A percentile compares a stretch with the other conserved stretches of the same genome.
These are phyloP conservation scores for Magnaporthiopsis poae DNA, from an alignment of 2,329 filamentous ascomycete species.

Conservation along the genomic window DNA sequence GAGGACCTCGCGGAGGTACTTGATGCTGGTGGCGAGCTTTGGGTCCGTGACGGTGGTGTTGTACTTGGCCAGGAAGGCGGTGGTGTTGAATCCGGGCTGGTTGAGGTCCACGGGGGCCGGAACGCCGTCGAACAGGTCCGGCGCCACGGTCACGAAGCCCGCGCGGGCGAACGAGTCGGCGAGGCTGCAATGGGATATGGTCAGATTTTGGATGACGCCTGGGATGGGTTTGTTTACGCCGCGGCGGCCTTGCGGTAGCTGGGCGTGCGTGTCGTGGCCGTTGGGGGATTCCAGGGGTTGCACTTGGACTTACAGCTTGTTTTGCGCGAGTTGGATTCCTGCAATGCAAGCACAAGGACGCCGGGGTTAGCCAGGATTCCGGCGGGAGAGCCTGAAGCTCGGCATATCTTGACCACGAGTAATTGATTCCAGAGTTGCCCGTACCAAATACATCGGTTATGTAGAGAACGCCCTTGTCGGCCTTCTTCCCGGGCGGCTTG, in stretches of 20 bases:
- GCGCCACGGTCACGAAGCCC: conserved; percentile 55
- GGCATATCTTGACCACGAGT: not conserved
- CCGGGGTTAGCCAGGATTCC: not conserved
- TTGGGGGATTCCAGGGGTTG: not conserved
- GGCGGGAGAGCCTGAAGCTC: too few relatives aligned
- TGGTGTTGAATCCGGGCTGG: conserved; percentile 29
- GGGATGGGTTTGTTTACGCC: too few relatives aligned
- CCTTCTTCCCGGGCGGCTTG: conserved; percentile 11
- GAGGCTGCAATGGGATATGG: conserved; percentile 22
- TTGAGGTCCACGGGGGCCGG: conserved; percentile 33
- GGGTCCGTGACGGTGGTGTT: conserved; percentile 19
- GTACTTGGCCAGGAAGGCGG: conserved; percentile 31
- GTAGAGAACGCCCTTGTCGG: conserved; percentile 16
- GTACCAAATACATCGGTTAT: conserved; percentile 20
- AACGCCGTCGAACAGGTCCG: conserved; percentile 56
- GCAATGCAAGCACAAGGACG: not conserved
- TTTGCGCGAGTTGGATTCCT: conserved; percentile 17
- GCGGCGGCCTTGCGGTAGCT: too few relatives aligned
- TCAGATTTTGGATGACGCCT: conserved; percentile 2
- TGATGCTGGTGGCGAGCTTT: not conserved
- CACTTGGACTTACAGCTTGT: conserved; percentile 17
- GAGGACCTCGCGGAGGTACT: not conserved
- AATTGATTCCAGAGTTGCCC: not conserved
- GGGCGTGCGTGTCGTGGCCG: not conserved
- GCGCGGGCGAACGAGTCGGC: conserved; percentile 59